A percentile compares a stretch with the other conserved stretches of the same genome.
These are phyloP conservation scores for Ceratocystis cacaofunesta DNA, from an alignment of 2,329 filamentous ascomycete species.

Conservation along the genomic window DNA sequence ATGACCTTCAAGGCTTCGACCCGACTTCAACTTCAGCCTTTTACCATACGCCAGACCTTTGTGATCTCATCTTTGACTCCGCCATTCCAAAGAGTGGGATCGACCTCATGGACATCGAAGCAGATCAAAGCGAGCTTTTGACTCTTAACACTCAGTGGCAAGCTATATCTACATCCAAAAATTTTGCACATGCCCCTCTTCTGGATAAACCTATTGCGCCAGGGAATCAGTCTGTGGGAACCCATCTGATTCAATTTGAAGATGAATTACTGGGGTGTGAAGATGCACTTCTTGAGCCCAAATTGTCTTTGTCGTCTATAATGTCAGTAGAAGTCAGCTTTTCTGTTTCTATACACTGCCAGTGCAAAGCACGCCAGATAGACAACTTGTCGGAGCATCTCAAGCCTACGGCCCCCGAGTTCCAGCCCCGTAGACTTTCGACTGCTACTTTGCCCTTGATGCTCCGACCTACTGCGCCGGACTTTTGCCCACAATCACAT, in stretches of 20 bases:
- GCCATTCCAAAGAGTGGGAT: background rate
- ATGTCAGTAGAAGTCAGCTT: background rate
- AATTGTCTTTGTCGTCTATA: background rate
- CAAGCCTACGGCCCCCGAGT: background rate
- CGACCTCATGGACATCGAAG: background rate
- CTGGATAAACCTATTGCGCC: background rate
- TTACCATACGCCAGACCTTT: background rate
- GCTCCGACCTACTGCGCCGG: background rate
- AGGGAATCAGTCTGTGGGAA: background rate
- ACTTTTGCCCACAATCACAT: background rate
- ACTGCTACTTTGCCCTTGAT: background rate
- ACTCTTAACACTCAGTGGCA: background rate
- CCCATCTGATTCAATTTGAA: background rate
- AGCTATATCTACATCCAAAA: background rate
- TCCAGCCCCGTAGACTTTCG: background rate
- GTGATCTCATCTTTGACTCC: background rate
- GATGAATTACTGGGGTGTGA: background rate
- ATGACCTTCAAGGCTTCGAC: background rate
- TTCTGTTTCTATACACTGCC: background rate
- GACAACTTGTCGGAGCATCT: background rate
- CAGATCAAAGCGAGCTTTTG: background rate
- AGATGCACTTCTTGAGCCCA: background rate
- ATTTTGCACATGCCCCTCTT: no score
- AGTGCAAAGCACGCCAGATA: background rate
- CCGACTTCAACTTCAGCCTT: background rate